These are phyloP conservation scores for Polysphondylium violaceum DNA, from an alignment of 78 protist species.

Conservation along the genomic window DNA sequence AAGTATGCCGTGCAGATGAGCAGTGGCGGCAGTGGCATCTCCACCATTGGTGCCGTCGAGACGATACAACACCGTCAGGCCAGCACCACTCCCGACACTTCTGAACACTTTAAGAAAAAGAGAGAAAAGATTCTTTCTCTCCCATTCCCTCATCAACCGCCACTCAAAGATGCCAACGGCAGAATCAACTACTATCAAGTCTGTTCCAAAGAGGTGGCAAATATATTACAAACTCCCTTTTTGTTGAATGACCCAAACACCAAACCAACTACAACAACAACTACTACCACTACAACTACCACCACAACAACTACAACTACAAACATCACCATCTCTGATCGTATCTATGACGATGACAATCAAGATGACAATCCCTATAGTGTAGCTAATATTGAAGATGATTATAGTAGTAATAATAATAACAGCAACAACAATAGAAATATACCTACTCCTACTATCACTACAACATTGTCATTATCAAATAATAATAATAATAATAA, in stretches of 20 bases:
- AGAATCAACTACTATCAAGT: conserved; percentile 12
- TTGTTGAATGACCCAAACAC: not conserved
- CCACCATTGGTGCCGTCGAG: not conserved
- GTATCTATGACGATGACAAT: no score
- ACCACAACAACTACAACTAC: not conserved
- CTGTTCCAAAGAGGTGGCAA: not conserved
- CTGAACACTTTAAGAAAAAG: conserved; percentile 36
- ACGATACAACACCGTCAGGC: no score
- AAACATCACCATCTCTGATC: conserved; percentile 3
- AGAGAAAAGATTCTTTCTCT: conserved; percentile 15
- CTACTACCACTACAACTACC: not conserved
- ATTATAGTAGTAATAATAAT: not conserved
- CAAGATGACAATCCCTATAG: not conserved
- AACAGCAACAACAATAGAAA: not conserved
- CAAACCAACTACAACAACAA: not conserved
- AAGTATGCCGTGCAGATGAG: not conserved
- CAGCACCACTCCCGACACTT: conserved; percentile 11
- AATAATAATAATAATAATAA: no score
- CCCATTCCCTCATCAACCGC: conserved; percentile 49
- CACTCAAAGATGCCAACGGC: conserved; percentile 28
- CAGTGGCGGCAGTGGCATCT: not conserved
- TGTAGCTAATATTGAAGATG: not conserved
- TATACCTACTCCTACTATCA: conserved; percentile 9
- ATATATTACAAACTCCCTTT: not conserved
- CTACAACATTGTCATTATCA: not conserved